phyloP scores from a whole-genome alignment of 805 yeast genomes.

The Wickerhamiella kurtzmanii region DNA sequence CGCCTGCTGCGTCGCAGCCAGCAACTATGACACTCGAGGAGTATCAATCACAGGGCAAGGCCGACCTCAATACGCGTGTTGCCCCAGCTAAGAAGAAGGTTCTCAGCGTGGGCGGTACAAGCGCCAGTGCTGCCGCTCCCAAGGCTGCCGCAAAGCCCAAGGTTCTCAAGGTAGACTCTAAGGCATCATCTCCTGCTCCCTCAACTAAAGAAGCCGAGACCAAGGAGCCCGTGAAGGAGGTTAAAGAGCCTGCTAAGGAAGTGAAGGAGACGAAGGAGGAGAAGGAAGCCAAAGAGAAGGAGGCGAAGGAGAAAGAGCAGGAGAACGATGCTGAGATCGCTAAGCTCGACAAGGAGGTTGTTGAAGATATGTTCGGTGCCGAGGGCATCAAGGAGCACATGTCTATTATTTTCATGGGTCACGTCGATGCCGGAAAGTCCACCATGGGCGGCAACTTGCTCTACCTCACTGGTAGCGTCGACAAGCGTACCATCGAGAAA shows the following conservation, averaged over 20 bases:
- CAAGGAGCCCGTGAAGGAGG: slow-evolving; percentile 3
- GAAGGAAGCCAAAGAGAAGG: slow-evolving; percentile 5
- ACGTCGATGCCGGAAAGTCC: slow-evolving; percentile 98
- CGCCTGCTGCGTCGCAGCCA: slow-evolving; percentile 6
- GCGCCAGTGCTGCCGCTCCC: no score
- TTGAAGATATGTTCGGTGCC: slow-evolving; percentile 76
- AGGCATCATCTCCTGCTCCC: slow-evolving; percentile 1
- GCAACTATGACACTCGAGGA: slow-evolving; percentile 19
- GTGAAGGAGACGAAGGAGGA: slow-evolving; percentile 4
- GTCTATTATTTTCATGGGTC: slow-evolving; percentile 97
- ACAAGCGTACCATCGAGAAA: slow-evolving; percentile 95
- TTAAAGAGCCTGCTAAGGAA: not conserved
- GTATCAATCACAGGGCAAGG: slow-evolving; percentile 17
- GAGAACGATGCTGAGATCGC: slow-evolving; percentile 5
- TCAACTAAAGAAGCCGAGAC: slow-evolving; percentile 1
- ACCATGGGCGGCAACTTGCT: slow-evolving; percentile 98
- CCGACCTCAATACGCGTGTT: slow-evolving; percentile 18
- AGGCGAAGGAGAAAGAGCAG: slow-evolving; percentile 20
- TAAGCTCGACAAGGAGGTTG: slow-evolving; percentile 52
- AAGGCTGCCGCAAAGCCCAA: slow-evolving; percentile 6
- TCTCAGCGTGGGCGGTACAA: slow-evolving; percentile 6
- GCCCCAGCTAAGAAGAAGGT: slow-evolving; percentile 1
- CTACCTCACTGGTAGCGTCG: slow-evolving; percentile 90
- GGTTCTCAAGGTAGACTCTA: slow-evolving; percentile 4
- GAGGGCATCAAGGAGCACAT: slow-evolving; percentile 64